Evolutionary conservation across 2,329 filamentous ascomycete genomes (phyloP).

Genomic region (Paecilomyces sp.): DNA sequence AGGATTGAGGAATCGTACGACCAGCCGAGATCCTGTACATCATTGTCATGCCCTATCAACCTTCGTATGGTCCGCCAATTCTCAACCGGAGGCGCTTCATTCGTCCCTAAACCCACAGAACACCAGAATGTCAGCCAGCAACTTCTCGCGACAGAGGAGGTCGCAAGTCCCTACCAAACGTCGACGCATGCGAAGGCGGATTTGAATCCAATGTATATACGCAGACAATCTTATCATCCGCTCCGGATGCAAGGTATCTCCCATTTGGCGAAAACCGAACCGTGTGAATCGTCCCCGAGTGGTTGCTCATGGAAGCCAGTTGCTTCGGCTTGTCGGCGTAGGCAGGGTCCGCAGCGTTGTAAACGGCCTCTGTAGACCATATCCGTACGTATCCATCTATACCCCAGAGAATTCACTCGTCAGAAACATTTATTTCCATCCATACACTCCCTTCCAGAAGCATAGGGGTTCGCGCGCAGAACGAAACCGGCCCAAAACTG

Average conservation of each 20-base stretch:
- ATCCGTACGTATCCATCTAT: slow-evolving; percentile 91
- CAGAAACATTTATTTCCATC: background rate
- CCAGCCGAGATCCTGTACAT: slow-evolving; percentile 97
- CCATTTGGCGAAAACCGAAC: slow-evolving; percentile 95
- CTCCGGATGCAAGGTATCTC: slow-evolving; percentile 90
- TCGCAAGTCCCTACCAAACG: slow-evolving; percentile 57
- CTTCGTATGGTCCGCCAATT: slow-evolving; percentile 96
- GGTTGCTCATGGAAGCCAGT: slow-evolving; percentile 96
- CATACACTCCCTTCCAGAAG: background rate
- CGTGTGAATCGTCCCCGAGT: slow-evolving; percentile 93
- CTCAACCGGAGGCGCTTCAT: slow-evolving; percentile 86
- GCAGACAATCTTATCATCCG: slow-evolving; percentile 98
- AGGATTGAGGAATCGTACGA: slow-evolving; percentile 91
- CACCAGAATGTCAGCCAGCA: slow-evolving; percentile 6
- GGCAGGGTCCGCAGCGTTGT: slow-evolving; percentile 64
- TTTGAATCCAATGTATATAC: slow-evolving; percentile 87
- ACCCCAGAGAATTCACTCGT: background rate
- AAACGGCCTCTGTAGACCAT: slow-evolving; percentile 93
- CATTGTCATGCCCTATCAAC: slow-evolving; percentile 93
- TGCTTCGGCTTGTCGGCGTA: slow-evolving; percentile 76
- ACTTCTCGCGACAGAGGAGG: background rate
- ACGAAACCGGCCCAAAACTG: too few species aligned
- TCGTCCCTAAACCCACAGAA: slow-evolving; percentile 51
- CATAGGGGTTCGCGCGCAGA: background rate
- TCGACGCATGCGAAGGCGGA: slow-evolving; percentile 65